These are phyloP conservation scores for Mortierella hygrophila DNA, from an alignment of 192 early-diverging fungal genomes.

Conservation along the genomic window DNA sequence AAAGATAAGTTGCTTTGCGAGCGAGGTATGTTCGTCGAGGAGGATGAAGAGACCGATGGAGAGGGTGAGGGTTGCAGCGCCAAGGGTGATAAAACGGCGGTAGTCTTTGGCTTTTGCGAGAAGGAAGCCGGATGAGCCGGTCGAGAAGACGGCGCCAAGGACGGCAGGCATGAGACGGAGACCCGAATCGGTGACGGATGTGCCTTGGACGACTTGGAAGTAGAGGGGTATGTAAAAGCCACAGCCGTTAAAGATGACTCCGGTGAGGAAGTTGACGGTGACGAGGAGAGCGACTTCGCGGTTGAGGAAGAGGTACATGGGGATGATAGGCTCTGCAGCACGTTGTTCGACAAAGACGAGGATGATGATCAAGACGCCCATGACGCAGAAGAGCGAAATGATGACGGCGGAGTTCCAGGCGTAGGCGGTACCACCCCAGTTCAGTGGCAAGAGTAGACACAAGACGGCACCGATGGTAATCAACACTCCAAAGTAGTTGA, in stretches of 20 bases:
- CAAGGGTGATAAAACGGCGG: slow-evolving; percentile 71
- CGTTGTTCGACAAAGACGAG: slow-evolving; percentile 71
- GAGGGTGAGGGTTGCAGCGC: slow-evolving; percentile 68
- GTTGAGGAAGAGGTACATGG: slow-evolving; percentile 68
- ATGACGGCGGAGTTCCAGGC: slow-evolving; percentile 73
- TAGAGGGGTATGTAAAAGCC: slow-evolving; percentile 83
- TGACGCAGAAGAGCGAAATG: slow-evolving; percentile 66
- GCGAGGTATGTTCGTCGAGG: slow-evolving; percentile 63
- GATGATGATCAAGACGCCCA: slow-evolving; percentile 58
- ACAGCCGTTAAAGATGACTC: slow-evolving; percentile 68
- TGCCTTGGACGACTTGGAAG: slow-evolving; percentile 83
- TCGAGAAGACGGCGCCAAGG: slow-evolving; percentile 72
- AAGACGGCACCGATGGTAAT: slow-evolving; percentile 60
- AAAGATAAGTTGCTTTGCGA: slow-evolving; percentile 64
- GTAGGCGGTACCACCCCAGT: slow-evolving; percentile 78
- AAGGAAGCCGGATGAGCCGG: slow-evolving; percentile 68
- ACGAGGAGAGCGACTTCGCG: slow-evolving; percentile 71
- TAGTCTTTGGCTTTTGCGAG: slow-evolving; percentile 62
- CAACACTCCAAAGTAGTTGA: slow-evolving; percentile 75
- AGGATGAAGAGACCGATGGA: slow-evolving; percentile 76
- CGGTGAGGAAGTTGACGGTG: slow-evolving; percentile 65
- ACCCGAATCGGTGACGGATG: slow-evolving; percentile 78
- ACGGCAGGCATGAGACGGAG: slow-evolving; percentile 78
- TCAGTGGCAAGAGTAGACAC: slow-evolving; percentile 75
- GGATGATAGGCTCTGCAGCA: slow-evolving; percentile 80